These are phyloP conservation scores for Otatea glauca DNA, from an alignment of 176 grass and related monocot genomes.

Conservation along the genomic window DNA sequence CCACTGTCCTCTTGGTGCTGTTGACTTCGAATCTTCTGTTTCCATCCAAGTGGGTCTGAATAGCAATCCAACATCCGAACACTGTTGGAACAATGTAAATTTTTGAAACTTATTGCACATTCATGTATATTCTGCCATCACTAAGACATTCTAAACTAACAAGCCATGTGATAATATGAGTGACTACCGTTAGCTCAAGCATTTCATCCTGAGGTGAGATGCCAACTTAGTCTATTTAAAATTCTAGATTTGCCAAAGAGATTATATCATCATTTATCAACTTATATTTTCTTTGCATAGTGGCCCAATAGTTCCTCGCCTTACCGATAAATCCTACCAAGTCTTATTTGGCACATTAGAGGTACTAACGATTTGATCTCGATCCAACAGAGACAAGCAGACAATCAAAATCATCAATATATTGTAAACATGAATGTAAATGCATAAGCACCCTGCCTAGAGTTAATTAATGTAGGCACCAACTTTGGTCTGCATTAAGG, in stretches of 20 bases:
- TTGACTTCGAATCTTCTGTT: slow-evolving; percentile 52
- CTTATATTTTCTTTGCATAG: slow-evolving; percentile 1
- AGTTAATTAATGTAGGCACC: no score
- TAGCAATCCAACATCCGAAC: slow-evolving; percentile 84
- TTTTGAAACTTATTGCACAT: slow-evolving; percentile 7
- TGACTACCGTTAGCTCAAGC: no score
- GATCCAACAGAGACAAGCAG: background rate
- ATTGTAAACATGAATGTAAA: slow-evolving; percentile 15
- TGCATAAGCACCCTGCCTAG: background rate
- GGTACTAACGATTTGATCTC: background rate
- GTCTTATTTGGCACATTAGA: background rate
- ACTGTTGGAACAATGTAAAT: slow-evolving; percentile 43
- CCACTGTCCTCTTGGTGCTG: slow-evolving; percentile 31
- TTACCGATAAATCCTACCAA: no score
- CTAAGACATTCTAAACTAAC: slow-evolving; percentile 24
- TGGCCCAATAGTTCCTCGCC: background rate
- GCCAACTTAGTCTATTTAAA: background rate
- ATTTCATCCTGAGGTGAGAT: no score
- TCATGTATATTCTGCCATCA: slow-evolving; percentile 6
- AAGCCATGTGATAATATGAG: background rate
- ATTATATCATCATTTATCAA: background rate
- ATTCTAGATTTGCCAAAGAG: background rate
- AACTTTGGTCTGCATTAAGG: no score
- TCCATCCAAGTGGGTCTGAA: slow-evolving; percentile 88
- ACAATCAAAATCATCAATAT: background rate